Conservation (phyloP, 768 basidiomycete species). For the Lactarius indigo region DNA sequence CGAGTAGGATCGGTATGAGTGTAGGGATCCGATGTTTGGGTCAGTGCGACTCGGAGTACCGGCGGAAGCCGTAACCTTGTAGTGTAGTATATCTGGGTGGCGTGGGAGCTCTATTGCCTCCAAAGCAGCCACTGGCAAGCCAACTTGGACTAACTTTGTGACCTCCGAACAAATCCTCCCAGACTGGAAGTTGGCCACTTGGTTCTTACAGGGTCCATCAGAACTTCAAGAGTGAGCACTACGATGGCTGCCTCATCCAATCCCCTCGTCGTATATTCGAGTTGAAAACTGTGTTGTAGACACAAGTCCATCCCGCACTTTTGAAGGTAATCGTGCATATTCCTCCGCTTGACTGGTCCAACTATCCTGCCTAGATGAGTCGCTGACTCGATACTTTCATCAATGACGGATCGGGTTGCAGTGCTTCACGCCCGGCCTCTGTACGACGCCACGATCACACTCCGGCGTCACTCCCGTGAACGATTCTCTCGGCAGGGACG, state of each 20-base stretch:
- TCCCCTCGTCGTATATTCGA: constrained; percentile 5
- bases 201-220: no score
- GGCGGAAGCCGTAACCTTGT: no score
- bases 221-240: no score
- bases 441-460: constrained; percentile 9
- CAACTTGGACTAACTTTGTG: no score
- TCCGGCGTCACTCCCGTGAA: constrained; percentile 2
- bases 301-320: constrained; percentile 6
- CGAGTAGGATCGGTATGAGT: no score
- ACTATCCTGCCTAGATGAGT: background rate
- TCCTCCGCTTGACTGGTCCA: background rate
- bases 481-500: background rate
- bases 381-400: constrained; percentile 18
- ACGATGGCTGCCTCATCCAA: background rate
- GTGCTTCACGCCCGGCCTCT: no score
- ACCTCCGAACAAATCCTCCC: constrained; percentile 1
- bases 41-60: no score
- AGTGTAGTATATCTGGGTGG: no score
- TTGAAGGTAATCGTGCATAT: background rate
- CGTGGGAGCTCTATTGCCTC: no score
- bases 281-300: constrained; percentile 2
- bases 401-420: no score
- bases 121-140: no score
- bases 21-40: no score
- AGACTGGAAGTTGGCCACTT: background rate